phyloP scores from a whole-genome alignment of 140 eudicot species.

The Oenanthe javanica region DNA sequence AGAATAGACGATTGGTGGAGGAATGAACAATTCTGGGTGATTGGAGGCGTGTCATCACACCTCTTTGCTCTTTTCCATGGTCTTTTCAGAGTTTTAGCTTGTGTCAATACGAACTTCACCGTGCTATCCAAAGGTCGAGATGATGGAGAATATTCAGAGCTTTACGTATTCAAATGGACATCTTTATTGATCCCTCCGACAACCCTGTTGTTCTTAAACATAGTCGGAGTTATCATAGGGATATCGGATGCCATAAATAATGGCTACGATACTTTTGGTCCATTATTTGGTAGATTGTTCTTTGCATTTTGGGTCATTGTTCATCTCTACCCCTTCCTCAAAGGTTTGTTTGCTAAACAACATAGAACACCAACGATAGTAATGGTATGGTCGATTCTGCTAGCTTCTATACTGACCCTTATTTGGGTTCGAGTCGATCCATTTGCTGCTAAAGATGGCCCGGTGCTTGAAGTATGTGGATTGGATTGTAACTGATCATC shows the following conservation, averaged over 20 bases:
- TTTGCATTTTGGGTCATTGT: slow-evolving; percentile 9
- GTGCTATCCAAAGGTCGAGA: not conserved
- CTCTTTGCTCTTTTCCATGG: slow-evolving; percentile 10
- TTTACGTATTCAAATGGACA: slow-evolving; percentile 12
- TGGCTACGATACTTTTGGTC: not conserved
- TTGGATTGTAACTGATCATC: slow-evolving; percentile 4
- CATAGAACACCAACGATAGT: slow-evolving; percentile 3
- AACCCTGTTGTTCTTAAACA: not conserved
- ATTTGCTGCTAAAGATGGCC: slow-evolving; percentile 1
- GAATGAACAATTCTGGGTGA: slow-evolving; percentile 35
- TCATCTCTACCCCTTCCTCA: slow-evolving; percentile 9
- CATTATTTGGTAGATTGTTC: slow-evolving; percentile 4
- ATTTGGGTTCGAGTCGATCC: slow-evolving; percentile 8
- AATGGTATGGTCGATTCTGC: slow-evolving; percentile 10
- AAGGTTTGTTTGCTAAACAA: slow-evolving; percentile 1
- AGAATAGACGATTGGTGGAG: slow-evolving; percentile 29
- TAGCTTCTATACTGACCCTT: slow-evolving; percentile 11
- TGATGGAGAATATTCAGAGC: not conserved
- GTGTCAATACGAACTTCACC: slow-evolving; percentile 1
- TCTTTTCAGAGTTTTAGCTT: not conserved
- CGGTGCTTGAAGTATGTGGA: slow-evolving; percentile 8
- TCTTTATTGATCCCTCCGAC: slow-evolving; percentile 11
- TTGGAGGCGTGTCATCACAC: slow-evolving; percentile 13
- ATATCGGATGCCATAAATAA: slow-evolving; percentile 4
- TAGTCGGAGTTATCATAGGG: slow-evolving; percentile 6